Evolutionary conservation across 202 grass and related monocot species (phyloP).

Genomic region (Sporobolus alterniflorus): DNA sequence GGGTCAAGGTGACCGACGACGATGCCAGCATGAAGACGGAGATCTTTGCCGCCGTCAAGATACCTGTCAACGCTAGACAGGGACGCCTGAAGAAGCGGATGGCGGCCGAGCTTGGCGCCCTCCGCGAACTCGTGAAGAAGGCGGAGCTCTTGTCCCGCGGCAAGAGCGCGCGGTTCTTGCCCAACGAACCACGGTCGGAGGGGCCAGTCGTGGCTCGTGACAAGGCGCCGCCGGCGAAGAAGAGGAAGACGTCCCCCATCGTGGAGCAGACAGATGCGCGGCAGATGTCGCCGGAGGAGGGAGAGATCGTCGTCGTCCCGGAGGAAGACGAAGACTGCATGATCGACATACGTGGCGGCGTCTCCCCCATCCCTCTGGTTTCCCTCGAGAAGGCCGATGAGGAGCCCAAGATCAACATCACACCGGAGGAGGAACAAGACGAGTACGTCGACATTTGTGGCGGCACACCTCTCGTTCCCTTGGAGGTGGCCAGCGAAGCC

Average conservation of each 20-base stretch:
- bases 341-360: background rate
- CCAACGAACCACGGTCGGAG: background rate
- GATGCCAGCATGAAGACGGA: background rate
- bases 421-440: background rate
- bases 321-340: background rate
- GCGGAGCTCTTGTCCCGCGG: background rate
- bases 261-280: background rate
- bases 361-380: background rate
- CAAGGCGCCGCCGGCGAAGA: background rate
- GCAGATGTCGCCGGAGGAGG: background rate
- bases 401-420: background rate
- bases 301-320: background rate
- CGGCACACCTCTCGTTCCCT: background rate
- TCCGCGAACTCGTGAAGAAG: conserved; percentile 14
- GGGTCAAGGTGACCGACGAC: background rate
- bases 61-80: background rate
- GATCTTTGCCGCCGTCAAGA: background rate
- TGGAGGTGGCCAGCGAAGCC: background rate
- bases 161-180: background rate
- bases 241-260: too few relatives aligned
- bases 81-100: conserved; percentile 2
- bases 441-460: background rate
- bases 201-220: too few relatives aligned
- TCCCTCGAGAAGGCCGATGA: background rate
- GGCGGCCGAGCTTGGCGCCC: conserved; percentile 18